Evolutionary conservation across 768 basidiomycete genomes (phyloP).

Genomic region (Aureoboletus auriporus): DNA sequence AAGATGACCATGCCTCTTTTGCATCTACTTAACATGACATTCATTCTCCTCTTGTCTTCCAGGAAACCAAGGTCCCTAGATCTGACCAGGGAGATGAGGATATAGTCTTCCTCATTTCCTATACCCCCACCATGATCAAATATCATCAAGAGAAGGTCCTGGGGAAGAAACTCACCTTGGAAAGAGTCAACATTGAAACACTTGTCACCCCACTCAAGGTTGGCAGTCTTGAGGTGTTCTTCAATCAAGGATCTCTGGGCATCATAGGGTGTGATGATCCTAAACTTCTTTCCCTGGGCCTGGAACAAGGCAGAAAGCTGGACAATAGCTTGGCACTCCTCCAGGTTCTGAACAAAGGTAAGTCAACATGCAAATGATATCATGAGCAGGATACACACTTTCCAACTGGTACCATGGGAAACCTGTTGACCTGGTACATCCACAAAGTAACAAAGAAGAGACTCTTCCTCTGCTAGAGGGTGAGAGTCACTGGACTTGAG

Average conservation of each 20-base stretch:
- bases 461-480: slow-evolving; percentile 36
- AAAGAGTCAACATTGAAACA: slow-evolving; percentile 79
- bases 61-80: slow-evolving; percentile 66
- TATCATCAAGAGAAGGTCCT: background rate
- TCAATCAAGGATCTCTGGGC: slow-evolving; percentile 63
- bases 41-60: slow-evolving; percentile 58
- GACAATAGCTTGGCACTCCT: slow-evolving; percentile 54
- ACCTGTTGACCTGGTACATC: slow-evolving; percentile 46
- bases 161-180: slow-evolving; percentile 50
- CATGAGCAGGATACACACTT: slow-evolving; percentile 23
- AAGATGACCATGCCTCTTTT: slow-evolving; percentile 76
- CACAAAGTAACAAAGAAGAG: slow-evolving; percentile 61
- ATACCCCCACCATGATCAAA: background rate
- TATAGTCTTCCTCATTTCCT: slow-evolving; percentile 84
- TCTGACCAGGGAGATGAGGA: slow-evolving; percentile 70
- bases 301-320: slow-evolving; percentile 57
- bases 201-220: slow-evolving; percentile 60
- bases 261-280: slow-evolving; percentile 82
- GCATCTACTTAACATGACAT: slow-evolving; percentile 87
- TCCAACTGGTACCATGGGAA: slow-evolving; percentile 34
- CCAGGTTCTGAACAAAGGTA: slow-evolving; percentile 45
- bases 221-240: slow-evolving; percentile 42
- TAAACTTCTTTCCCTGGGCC: slow-evolving; percentile 43
- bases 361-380: background rate
- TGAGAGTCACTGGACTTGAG: slow-evolving; percentile 55